These are phyloP conservation scores for Beauveria pseudobassiana DNA, from an alignment of 2,329 filamentous ascomycete species.

Conservation along the genomic window DNA sequence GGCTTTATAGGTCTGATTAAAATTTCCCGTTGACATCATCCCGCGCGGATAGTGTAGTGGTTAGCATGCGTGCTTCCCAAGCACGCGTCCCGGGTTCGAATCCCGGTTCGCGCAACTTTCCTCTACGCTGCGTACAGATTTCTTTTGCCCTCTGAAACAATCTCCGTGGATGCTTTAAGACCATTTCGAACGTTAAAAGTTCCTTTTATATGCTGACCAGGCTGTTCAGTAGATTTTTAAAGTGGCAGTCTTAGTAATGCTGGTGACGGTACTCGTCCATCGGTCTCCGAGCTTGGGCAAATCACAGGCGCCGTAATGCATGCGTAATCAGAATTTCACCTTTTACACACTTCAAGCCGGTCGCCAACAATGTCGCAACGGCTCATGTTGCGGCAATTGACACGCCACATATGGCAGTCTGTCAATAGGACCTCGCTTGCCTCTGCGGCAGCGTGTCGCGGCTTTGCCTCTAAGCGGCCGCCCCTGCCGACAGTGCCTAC, in stretches of 20 bases:
- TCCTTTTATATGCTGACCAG: no score
- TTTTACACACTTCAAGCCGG: not conserved
- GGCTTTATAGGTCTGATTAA: not conserved
- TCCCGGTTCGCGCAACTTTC: conserved; percentile 13
- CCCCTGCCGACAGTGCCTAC: conserved; percentile 38
- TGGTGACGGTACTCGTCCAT: conserved; percentile 7
- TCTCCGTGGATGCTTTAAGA: no score
- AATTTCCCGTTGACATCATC: not conserved
- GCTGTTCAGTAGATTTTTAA: not conserved
- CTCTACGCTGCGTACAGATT: conserved; percentile 6
- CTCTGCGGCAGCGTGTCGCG: not conserved
- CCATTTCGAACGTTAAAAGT: no score
- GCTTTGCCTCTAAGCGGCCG: conserved; percentile 15
- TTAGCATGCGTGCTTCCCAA: conserved; percentile 14
- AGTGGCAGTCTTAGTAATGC: conserved; percentile 6
- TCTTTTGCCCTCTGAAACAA: not conserved
- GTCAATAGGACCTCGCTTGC: not conserved
- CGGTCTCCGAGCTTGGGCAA: conserved; percentile 11
- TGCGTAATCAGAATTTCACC: conserved; percentile 7
- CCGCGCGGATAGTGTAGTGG: conserved; percentile 13
- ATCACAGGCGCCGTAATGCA: conserved; percentile 6
- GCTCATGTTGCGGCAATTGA: conserved; percentile 5
- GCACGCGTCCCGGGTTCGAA: conserved; percentile 13
- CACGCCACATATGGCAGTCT: not conserved
- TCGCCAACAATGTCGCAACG: conserved; percentile 7